Evolutionary conservation across 805 yeast genomes (phyloP).

Genomic region (Sugiyamaella qingdaonensis): DNA sequence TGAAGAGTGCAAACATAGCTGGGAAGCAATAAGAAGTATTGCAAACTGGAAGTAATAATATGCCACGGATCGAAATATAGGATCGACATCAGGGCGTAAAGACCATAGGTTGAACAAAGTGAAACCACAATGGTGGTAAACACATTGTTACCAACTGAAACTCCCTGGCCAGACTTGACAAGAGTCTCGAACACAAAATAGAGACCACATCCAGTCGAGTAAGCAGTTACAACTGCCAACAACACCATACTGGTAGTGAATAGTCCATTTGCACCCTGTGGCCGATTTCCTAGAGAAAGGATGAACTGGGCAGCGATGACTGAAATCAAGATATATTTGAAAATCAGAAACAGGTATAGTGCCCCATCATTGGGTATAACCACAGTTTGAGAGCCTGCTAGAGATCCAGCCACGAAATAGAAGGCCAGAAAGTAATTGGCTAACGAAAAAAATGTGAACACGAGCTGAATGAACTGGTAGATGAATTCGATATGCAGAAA

Average conservation of each 20-base stretch:
- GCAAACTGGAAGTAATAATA: conserved; percentile 76
- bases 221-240: conserved; percentile 72
- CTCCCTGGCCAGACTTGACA: conserved; percentile 33
- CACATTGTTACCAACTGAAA: conserved; percentile 40
- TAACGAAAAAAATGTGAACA: conserved; percentile 89
- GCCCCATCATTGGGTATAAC: conserved; percentile 62
- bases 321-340: conserved; percentile 81
- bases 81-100: conserved; percentile 76
- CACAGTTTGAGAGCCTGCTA: conserved; percentile 44
- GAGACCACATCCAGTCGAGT: conserved; percentile 78
- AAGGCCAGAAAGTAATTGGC: conserved; percentile 91
- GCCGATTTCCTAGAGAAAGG: conserved; percentile 94
- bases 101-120: conserved; percentile 84
- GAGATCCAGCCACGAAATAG: conserved; percentile 86
- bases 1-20: conserved; percentile 89
- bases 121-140: conserved; percentile 71
- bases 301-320: conserved; percentile 84
- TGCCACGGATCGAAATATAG: conserved; percentile 97
- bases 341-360: conserved; percentile 71
- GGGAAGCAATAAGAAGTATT: conserved; percentile 86
- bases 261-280: conserved; percentile 86
- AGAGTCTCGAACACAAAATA: conserved; percentile 66
- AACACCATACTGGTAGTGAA: conserved; percentile 70
- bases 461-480: conserved; percentile 73
- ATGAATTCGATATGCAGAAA: conserved; percentile 82